Base-by-base conservation (phyloP, 2,329 filamentous ascomycete species). In the Orbilia javanica region DNA sequence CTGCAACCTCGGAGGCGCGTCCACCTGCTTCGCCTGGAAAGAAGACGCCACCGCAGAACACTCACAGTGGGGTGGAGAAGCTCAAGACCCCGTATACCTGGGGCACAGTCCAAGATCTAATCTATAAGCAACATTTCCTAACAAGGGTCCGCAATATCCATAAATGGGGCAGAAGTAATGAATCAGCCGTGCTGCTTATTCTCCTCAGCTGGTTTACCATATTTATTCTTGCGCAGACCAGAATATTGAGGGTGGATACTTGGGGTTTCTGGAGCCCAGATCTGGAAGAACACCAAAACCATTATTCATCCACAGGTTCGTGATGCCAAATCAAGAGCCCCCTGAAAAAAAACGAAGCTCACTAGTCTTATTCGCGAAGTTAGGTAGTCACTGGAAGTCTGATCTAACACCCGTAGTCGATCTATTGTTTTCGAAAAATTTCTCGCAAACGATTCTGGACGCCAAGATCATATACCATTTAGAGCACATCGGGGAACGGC, bases 391-490 rank as follows among this genome's bases (percentile, higher is more conserved):
- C 36, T 72, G 62, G 74, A 68, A 63, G 22, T 67, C 67, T 53
- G 63, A 78, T 27, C 52, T 67, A 20, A 64, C 15, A 57, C 63
- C 71, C 29, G 64, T 72, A 39, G 31, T 78, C 44, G 57, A 31
- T 39, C 46, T 78, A 3, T 60, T 78, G 10, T 72, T 72, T 53
- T 78, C 74, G 0, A 78, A 78, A 22, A 78, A 78, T 27, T 63
- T 44, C 1, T 67, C 74, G 5, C 74, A 78, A 42, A 72, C 74
- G 2, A 67, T 79, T n/a, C 60, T 69, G 27, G 75, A 79, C 22
- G 22, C 75, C 3, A 79, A 65, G n/a, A 74, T 79, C 11, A 22
- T 79, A 6, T 74, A 65, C 25, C 69, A 79, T 48, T 25, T 79
- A 25, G 63, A 70, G 25, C 70, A 29, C 22, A 79, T 79, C 15